Conservation (phyloP, 2,329 filamentous ascomycete species). For the Leptographium procerum region DNA sequence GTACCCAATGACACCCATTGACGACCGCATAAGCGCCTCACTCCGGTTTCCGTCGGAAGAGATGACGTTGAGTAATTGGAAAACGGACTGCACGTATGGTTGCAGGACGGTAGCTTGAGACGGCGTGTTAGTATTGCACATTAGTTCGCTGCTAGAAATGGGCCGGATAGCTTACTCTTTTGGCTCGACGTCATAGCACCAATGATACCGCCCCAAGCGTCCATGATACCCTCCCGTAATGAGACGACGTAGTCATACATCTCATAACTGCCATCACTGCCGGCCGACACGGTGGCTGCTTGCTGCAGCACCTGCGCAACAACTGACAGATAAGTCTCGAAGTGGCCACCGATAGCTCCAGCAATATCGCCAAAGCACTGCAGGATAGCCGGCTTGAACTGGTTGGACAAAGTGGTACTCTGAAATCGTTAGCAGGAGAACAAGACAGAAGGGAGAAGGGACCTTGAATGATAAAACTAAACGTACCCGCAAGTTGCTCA, state of each 20-base stretch:
- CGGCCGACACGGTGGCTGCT: conserved; percentile 70
- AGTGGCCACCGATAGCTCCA: conserved; percentile 80
- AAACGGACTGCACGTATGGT: conserved; percentile 74
- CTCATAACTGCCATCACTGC: conserved; percentile 74
- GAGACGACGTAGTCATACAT: conserved; percentile 96
- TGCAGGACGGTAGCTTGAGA: conserved; percentile 55
- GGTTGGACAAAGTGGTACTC: conserved; percentile 79
- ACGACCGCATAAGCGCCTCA: conserved; percentile 82
- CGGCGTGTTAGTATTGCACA: conserved; percentile 17
- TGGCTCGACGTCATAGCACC: conserved; percentile 77
- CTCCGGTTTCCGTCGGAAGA: conserved; percentile 77
- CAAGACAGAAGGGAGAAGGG: conserved; percentile 7
- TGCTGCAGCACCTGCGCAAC: conserved; percentile 92
- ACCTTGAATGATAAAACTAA: background rate
- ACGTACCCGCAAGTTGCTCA: conserved; percentile 76
- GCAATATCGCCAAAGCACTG: conserved; percentile 98
- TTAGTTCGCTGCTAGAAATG: background rate
- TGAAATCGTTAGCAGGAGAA: conserved; percentile 22
- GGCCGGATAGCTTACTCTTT: conserved; percentile 48
- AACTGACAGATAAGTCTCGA: conserved; percentile 85
- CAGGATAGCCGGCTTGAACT: conserved; percentile 95
- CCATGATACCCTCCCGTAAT: conserved; percentile 93
- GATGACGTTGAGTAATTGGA: conserved; percentile 73
- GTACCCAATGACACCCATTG: conserved; percentile 95
- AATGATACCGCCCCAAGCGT: conserved; percentile 96